A percentile compares a stretch with the other conserved stretches of the same genome.
These are phyloP conservation scores for Monilinia aucupariae DNA, from an alignment of 2,329 filamentous ascomycete species.

Conservation along the genomic window DNA sequence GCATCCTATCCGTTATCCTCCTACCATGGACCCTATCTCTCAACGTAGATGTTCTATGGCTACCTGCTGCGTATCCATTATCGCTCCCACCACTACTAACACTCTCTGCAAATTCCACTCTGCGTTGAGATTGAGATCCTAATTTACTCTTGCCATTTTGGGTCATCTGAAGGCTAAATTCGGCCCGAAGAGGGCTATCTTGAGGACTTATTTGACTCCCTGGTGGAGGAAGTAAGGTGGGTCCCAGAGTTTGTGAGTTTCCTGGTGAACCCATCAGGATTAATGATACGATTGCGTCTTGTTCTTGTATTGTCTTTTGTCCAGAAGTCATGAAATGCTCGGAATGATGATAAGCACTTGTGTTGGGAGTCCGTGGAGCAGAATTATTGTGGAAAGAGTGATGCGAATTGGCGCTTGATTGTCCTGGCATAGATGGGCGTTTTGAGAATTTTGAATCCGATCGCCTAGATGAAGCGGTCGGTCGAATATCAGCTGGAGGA, in stretches of 20 bases:
- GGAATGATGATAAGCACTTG: background rate
- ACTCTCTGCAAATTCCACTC: conserved; percentile 26
- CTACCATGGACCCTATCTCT: conserved; percentile 21
- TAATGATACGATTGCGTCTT: conserved; percentile 74
- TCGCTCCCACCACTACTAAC: conserved; percentile 14
- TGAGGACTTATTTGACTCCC: conserved; percentile 29
- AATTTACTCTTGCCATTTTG: conserved; percentile 28
- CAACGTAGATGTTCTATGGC: background rate
- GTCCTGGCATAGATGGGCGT: conserved; percentile 28
- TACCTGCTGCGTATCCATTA: background rate
- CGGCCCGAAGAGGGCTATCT: conserved; percentile 33
- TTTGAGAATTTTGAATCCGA: conserved; percentile 33
- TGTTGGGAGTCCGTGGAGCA: conserved; percentile 29
- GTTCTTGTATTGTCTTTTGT: conserved; percentile 65
- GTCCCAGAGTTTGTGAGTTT: conserved; percentile 60
- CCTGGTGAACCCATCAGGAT: conserved; percentile 78
- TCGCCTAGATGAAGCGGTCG: conserved; percentile 29
- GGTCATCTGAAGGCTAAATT: conserved; percentile 26
- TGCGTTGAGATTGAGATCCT: conserved; percentile 18
- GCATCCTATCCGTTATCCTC: conserved; percentile 32
- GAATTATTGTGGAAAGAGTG: conserved; percentile 18
- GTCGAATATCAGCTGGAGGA: conserved; percentile 38
- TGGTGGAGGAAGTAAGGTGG: conserved; percentile 44
- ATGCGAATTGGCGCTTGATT: conserved; percentile 5
- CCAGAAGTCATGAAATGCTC: conserved; percentile 49